phyloP scores from a whole-genome alignment of 495 filamentous ascomycete species.

The Penicillium maclennaniae region DNA sequence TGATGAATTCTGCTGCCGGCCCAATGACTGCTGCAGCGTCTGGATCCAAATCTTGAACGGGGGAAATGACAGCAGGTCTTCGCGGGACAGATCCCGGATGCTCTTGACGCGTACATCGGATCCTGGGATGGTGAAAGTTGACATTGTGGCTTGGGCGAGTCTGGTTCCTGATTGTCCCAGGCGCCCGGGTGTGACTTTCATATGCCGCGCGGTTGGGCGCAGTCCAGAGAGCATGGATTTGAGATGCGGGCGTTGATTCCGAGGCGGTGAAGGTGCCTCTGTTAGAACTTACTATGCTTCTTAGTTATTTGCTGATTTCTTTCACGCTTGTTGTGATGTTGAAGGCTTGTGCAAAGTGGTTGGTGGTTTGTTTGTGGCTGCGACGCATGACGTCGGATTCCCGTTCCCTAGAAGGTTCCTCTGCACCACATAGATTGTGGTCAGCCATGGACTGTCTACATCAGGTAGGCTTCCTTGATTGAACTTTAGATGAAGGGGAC shows the following conservation, averaged over 20 bases:
- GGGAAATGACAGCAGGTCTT: conserved; percentile 64
- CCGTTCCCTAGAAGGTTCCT: not conserved
- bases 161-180: not conserved
- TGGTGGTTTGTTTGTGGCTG: not conserved
- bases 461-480: not conserved
- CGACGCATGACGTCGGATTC: not conserved
- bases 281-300: not conserved
- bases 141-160: conserved; percentile 3
- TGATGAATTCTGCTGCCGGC: conserved; percentile 51
- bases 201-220: conserved; percentile 6
- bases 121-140: conserved; percentile 19
- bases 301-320: not conserved
- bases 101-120: conserved; percentile 49
- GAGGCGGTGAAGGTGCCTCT: not conserved
- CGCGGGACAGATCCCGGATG: conserved; percentile 53
- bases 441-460: not conserved
- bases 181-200: conserved; percentile 3
- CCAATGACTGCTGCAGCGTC: conserved; percentile 62
- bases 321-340: not conserved
- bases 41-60: conserved; percentile 72
- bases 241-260: not conserved
- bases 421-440: not conserved
- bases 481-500: not conserved
- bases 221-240: conserved; percentile 12
- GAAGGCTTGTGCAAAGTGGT: not conserved